These are phyloP conservation scores for Pleurostoma richardsiae DNA, from an alignment of 2,329 filamentous ascomycete genomes.

Conservation along the genomic window DNA sequence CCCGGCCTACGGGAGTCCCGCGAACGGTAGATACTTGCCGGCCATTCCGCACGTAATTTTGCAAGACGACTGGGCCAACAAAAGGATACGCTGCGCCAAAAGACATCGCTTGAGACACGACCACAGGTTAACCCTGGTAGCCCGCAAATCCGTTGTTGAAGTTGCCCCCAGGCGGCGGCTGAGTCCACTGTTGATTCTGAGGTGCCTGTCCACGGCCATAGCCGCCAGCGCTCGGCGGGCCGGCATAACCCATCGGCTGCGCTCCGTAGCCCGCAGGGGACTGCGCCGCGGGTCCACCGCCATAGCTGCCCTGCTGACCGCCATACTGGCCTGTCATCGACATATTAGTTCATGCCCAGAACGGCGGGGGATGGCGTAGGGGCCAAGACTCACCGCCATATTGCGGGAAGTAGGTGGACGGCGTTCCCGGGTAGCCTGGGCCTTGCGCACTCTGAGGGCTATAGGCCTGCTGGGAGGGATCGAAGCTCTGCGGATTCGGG, in stretches of 20 bases:
- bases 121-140: constrained; percentile 54
- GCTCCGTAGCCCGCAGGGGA: constrained; percentile 59
- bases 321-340: constrained; percentile 47
- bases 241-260: constrained; percentile 67
- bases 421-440: constrained; percentile 71
- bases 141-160: constrained; percentile 59
- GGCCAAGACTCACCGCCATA: constrained; percentile 64
- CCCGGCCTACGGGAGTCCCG: too few species aligned
- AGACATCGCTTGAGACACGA: too few species aligned
- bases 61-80: too few species aligned
- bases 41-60: too few species aligned
- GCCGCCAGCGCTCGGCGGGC: constrained; percentile 71
- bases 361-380: neutral
- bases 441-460: constrained; percentile 71
- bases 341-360: constrained; percentile 49
- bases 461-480: constrained; percentile 66
- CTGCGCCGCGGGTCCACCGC: constrained; percentile 50
- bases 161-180: constrained; percentile 46
- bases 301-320: constrained; percentile 65
- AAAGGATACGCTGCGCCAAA: too few species aligned
- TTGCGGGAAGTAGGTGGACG: constrained; percentile 84
- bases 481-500: constrained; percentile 72
- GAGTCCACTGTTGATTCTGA: constrained; percentile 51
- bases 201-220: constrained; percentile 72
- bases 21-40: too few species aligned